Evolutionary conservation across 768 basidiomycete genomes (phyloP).

Genomic region (Russula griseocarnosa): DNA sequence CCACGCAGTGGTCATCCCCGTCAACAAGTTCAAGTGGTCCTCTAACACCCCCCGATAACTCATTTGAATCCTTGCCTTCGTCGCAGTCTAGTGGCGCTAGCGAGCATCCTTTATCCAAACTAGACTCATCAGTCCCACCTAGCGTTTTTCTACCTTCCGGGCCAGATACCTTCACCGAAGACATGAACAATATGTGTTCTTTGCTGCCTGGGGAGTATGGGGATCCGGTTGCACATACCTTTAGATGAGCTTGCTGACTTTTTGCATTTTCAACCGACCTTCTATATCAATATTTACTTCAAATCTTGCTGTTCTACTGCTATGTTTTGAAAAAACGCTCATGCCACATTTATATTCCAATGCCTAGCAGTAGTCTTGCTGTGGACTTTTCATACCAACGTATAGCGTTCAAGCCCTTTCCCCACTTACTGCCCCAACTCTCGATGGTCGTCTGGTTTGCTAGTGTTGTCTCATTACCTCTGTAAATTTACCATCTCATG

Average conservation of each 20-base stretch:
- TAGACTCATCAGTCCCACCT: conserved; percentile 10
- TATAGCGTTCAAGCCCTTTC: neutral
- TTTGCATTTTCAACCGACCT: neutral
- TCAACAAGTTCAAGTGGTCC: neutral
- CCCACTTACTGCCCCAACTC: neutral
- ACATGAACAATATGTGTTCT: neutral
- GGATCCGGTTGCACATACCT: neutral
- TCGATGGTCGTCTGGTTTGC: too few relatives aligned
- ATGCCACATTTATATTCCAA: neutral
- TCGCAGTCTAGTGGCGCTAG: too few relatives aligned
- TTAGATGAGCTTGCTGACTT: neutral
- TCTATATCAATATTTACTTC: conserved; percentile 6
- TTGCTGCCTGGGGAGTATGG: neutral
- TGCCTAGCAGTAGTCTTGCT: neutral
- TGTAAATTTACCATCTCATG: neutral
- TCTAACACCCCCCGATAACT: neutral
- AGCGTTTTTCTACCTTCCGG: neutral
- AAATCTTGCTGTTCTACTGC: neutral
- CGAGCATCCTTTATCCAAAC: neutral
- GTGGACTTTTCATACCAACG: neutral
- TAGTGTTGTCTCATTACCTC: neutral
- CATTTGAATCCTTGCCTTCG: neutral
- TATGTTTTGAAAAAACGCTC: neutral
- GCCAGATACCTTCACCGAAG: neutral
- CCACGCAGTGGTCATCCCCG: neutral